Evolutionary conservation across 352 stramenopile genomes (phyloP).

Genomic region (Pythium dissotocum): DNA sequence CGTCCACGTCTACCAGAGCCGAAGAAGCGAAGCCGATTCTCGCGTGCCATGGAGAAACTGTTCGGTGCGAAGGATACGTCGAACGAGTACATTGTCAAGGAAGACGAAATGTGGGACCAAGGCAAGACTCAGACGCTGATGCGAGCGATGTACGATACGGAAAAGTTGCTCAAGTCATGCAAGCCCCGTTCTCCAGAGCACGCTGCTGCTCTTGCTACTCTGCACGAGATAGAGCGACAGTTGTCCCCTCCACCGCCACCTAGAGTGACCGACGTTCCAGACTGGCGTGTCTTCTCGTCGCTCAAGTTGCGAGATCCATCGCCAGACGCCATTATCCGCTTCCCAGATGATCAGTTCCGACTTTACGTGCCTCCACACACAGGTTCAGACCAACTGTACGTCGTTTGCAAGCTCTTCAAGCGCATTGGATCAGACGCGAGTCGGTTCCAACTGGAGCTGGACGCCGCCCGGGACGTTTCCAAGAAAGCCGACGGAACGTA

Average conservation of each 20-base stretch:
- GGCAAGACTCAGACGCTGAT: constrained; percentile 36
- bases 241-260: constrained; percentile 17
- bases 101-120: constrained; percentile 45
- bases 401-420: constrained; percentile 62
- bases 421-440: constrained; percentile 38
- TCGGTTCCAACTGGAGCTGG: constrained; percentile 26
- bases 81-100: constrained; percentile 27
- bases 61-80: constrained; percentile 31
- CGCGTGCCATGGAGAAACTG: constrained; percentile 19
- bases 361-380: constrained; percentile 34
- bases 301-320: constrained; percentile 39
- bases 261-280: constrained; percentile 16
- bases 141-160: constrained; percentile 28
- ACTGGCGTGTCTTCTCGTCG: constrained; percentile 45
- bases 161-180: constrained; percentile 29
- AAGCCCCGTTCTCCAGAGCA: constrained; percentile 27
- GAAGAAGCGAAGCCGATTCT: constrained; percentile 3
- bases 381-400: constrained; percentile 26
- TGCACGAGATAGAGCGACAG: constrained; percentile 28
- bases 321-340: constrained; percentile 44
- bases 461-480: constrained; percentile 16
- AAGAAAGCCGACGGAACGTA: constrained; percentile 33
- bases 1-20: constrained; percentile 19
- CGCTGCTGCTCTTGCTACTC: constrained; percentile 19
- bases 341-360: constrained; percentile 48